Percentiles rank a stretch among this genome's conserved stretches.
Evolutionary conservation across 352 stramenopile species (phyloP).

Genomic region (Globisporangium cystogenes): DNA sequence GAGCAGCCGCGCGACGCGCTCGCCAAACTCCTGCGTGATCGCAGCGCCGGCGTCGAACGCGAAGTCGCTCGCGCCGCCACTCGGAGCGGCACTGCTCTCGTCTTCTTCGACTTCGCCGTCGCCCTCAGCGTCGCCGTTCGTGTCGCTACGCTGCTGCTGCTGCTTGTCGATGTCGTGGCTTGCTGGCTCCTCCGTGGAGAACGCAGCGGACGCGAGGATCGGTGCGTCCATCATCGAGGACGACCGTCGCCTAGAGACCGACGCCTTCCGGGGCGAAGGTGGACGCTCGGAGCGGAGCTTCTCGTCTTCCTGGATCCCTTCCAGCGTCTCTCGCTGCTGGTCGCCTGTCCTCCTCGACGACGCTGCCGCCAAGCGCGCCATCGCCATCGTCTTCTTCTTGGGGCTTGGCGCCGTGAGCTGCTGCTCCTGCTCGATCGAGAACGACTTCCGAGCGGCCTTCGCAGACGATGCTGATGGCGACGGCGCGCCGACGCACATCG

Average conservation of each 20-base stretch:
- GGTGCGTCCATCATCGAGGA: slow-evolving; percentile 30
- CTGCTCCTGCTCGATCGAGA: slow-evolving; percentile 19
- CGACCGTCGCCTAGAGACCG: slow-evolving; percentile 14
- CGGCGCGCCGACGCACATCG: slow-evolving; percentile 1
- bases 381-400: slow-evolving; percentile 9
- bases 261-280: slow-evolving; percentile 14
- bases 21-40: slow-evolving; percentile 66
- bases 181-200: slow-evolving; percentile 18
- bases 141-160: not conserved
- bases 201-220: slow-evolving; percentile 41
- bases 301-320: slow-evolving; percentile 42
- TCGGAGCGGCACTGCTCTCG: not conserved
- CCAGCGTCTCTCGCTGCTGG: slow-evolving; percentile 17
- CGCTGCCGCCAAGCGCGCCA: not conserved
- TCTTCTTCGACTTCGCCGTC: slow-evolving; percentile 5
- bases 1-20: slow-evolving; percentile 59
- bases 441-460: slow-evolving; percentile 14
- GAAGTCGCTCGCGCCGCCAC: slow-evolving; percentile 15
- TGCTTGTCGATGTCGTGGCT: slow-evolving; percentile 17
- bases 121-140: slow-evolving; percentile 1
- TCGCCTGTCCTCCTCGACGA: slow-evolving; percentile 1
- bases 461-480: slow-evolving; percentile 3
- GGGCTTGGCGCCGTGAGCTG: slow-evolving; percentile 8
- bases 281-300: slow-evolving; percentile 7
- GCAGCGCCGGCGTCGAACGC: slow-evolving; percentile 54